phyloP scores from a whole-genome alignment of 148 eudicot genomes.

The Salicornia ramosissima region DNA sequence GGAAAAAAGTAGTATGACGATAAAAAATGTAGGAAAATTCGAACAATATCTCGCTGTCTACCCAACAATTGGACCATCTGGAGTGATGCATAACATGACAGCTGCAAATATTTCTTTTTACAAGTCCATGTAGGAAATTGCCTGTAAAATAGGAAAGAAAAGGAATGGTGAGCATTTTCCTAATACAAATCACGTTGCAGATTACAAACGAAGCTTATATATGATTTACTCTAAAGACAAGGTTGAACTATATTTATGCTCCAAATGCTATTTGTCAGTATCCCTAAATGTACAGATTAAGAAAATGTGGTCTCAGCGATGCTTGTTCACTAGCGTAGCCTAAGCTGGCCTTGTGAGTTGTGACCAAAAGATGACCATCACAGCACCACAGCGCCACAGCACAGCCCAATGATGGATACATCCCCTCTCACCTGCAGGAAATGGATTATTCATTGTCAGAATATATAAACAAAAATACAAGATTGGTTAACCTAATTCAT shows the following conservation, averaged over 20 bases:
- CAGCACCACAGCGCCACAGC: not conserved
- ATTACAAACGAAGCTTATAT: not conserved
- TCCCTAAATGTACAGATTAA: not conserved
- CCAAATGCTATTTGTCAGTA: not conserved
- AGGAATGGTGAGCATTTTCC: not conserved
- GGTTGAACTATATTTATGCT: not conserved
- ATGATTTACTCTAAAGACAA: not conserved
- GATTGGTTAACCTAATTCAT: not conserved
- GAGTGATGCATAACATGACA: not conserved
- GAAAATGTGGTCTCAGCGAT: not conserved
- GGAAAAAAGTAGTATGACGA: not conserved
- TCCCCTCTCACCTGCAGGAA: slow-evolving; percentile 4
- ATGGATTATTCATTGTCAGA: not conserved
- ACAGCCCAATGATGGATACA: not conserved
- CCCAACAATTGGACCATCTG: not conserved
- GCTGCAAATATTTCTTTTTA: not conserved
- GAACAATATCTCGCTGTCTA: not conserved
- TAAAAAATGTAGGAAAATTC: not conserved
- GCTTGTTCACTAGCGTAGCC: too few relatives aligned
- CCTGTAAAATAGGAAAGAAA: not conserved
- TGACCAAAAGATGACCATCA: not conserved
- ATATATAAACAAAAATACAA: not conserved
- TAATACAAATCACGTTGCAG: not conserved
- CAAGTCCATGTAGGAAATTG: not conserved
- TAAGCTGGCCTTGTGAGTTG: slow-evolving; percentile 2